Evolutionary conservation across 2,329 filamentous ascomycete species (phyloP).

Genomic region (Fusarium sp.): DNA sequence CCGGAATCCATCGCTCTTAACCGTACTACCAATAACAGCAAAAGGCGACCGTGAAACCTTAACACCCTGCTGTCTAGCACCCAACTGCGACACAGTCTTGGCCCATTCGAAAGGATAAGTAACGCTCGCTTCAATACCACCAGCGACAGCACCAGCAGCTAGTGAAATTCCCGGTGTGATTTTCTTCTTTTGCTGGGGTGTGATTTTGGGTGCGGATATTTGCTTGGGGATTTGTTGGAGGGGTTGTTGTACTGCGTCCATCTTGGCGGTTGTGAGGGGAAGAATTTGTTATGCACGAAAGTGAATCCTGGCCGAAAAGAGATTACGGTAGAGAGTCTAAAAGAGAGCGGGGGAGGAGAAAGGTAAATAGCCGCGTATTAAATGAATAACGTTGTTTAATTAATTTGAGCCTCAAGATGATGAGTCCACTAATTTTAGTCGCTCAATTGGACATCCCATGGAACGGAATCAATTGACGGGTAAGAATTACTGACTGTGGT

Average conservation of each 20-base stretch:
- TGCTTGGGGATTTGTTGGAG: slow-evolving; percentile 4
- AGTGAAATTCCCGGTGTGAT: slow-evolving; percentile 59
- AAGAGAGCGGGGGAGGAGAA: not conserved
- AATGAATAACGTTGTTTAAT: not conserved
- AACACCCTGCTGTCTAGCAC: slow-evolving; percentile 26
- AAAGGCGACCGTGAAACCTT: slow-evolving; percentile 64
- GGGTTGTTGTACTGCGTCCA: slow-evolving; percentile 13
- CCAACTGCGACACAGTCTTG: slow-evolving; percentile 72
- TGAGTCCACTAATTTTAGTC: not conserved
- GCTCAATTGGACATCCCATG: not conserved
- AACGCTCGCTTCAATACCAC: slow-evolving; percentile 63
- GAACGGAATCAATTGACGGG: not conserved
- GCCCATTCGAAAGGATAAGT: slow-evolving; percentile 76
- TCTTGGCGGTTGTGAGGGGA: slow-evolving; percentile 5
- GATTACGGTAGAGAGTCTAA: not conserved
- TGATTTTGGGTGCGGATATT: not conserved
- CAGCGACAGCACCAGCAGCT: slow-evolving; percentile 62
- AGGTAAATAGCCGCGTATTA: not conserved
- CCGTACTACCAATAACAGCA: slow-evolving; percentile 64
- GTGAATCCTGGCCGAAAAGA: too few species aligned
- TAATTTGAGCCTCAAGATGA: slow-evolving; percentile 1
- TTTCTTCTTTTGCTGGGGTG: slow-evolving; percentile 7
- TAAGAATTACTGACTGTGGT: not conserved
- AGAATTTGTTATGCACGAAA: slow-evolving; percentile 2
- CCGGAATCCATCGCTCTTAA: slow-evolving; percentile 65